Base-by-base conservation (phyloP, 2,329 filamentous ascomycete species). In the Exserohilum rostratum region DNA sequence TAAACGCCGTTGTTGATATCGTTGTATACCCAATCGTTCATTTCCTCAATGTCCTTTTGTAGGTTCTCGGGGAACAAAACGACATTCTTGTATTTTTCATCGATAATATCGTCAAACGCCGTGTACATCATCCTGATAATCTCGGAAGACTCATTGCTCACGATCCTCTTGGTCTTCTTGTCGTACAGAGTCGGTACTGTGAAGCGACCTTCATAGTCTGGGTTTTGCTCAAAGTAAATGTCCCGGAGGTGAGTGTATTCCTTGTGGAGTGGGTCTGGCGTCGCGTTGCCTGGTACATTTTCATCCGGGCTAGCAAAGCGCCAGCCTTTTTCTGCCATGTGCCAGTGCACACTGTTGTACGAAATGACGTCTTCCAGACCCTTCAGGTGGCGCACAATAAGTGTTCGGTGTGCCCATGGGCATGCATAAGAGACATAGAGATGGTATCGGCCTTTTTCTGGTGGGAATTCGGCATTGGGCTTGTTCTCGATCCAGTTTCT, bases 351-450 rank as follows among this genome's bases (percentile, higher is more conserved):
- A n/a, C 85, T 86, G 0, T 91, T 95, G 55, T 85, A 82, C 5
- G 85, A 80, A 64, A 99, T 87, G 62, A 95, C 83, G 52, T 96
- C 88, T 67, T 98, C 90, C 0, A 99, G 83, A 0, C 93, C 95
- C 80, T 98, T 99, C 68, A 99, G 83, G 74, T 91, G 89, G 54
- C 93, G 85, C 2, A 90, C 89, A 64, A 98, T 96, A 62, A 98
- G 82, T 0, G 91, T 89, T 38, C 95, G 88, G 70, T 91, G 91
- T 5, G 93, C 93, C 93, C 93, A 97, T 3, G 93, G 93, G 76
- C 93, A 97, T 6, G 93, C 93, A 77, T 96, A 96, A 68, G 89
- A 93, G 64, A 96, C 89, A 73, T 93, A 99, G 66, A 99, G 86
- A 78, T 99, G 95, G 75, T 99, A 99, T 51, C 95, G 85, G 48